phyloP scores from a whole-genome alignment of 345 rosid species.

The Mallotus nudiflorus region DNA sequence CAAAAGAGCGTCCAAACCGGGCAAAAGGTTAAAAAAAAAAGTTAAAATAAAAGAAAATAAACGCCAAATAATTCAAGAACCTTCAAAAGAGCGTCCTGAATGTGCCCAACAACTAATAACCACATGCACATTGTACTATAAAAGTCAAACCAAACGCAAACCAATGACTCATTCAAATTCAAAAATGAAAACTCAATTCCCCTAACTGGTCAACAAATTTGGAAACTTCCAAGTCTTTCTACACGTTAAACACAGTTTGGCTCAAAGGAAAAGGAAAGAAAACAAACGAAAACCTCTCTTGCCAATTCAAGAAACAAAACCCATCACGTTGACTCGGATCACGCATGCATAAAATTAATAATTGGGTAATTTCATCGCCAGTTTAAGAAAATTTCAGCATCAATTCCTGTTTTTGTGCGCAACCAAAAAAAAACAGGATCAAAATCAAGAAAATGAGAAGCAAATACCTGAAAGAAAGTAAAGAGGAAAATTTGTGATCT shows the following conservation, averaged over 20 bases:
- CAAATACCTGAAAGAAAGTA: neutral
- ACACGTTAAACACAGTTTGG: too few relatives aligned
- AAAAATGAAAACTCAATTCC: constrained; percentile 8
- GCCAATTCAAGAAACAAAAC: neutral
- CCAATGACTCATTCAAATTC: constrained; percentile 4
- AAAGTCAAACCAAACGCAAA: constrained; percentile 13
- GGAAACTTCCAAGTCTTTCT: neutral
- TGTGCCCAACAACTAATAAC: constrained; percentile 19
- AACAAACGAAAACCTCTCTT: neutral
- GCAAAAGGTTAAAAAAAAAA: neutral
- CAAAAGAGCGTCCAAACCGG: neutral
- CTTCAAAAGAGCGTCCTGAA: neutral
- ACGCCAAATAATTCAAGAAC: neutral
- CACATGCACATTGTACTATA: neutral
- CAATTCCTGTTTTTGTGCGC: neutral
- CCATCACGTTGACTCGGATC: neutral
- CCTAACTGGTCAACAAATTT: neutral
- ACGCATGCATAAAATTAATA: neutral
- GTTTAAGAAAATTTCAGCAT: neutral
- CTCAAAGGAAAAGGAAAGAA: too few relatives aligned
- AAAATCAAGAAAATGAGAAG: neutral
- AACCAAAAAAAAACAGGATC: neutral
- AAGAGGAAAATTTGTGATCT: neutral
- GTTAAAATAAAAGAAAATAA: constrained; percentile 9
- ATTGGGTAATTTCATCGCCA: neutral